Evolutionary conservation across 768 basidiomycete species (phyloP).

Genomic region (Paxillus rubicundulus): DNA sequence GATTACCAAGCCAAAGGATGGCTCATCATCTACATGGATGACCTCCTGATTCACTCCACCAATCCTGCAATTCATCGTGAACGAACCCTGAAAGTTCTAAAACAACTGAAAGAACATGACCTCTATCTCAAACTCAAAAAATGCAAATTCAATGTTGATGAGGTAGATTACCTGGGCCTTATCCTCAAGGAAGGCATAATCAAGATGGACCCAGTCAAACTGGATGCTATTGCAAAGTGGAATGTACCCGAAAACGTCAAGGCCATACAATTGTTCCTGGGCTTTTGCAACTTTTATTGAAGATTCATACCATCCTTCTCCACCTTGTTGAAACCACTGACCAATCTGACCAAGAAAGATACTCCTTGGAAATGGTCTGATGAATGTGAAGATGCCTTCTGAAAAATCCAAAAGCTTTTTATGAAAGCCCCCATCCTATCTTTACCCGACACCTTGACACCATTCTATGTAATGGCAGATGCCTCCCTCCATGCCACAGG

Average conservation of each 20-base stretch:
- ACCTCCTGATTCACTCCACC: slow-evolving; percentile 24
- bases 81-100: slow-evolving; percentile 20
- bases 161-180: background rate
- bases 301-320: slow-evolving; percentile 24
- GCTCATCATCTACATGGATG: slow-evolving; percentile 28
- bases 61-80: slow-evolving; percentile 7
- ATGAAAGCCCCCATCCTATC: background rate
- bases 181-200: background rate
- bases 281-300: too few species aligned
- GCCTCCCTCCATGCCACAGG: background rate
- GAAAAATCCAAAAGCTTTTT: background rate
- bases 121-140: slow-evolving; percentile 38
- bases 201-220: slow-evolving; percentile 37
- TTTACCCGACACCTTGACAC: slow-evolving; percentile 6
- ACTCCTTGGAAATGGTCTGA: background rate
- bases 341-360: background rate
- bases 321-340: slow-evolving; percentile 22
- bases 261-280: slow-evolving; percentile 24
- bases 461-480: background rate
- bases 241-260: slow-evolving; percentile 20
- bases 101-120: slow-evolving; percentile 25
- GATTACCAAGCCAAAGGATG: slow-evolving; percentile 14
- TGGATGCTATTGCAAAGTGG: slow-evolving; percentile 32
- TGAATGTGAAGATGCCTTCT: background rate
- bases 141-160: background rate